Base-by-base conservation (phyloP, 2,329 filamentous ascomycete species). In the Beauveria sp. region DNA sequence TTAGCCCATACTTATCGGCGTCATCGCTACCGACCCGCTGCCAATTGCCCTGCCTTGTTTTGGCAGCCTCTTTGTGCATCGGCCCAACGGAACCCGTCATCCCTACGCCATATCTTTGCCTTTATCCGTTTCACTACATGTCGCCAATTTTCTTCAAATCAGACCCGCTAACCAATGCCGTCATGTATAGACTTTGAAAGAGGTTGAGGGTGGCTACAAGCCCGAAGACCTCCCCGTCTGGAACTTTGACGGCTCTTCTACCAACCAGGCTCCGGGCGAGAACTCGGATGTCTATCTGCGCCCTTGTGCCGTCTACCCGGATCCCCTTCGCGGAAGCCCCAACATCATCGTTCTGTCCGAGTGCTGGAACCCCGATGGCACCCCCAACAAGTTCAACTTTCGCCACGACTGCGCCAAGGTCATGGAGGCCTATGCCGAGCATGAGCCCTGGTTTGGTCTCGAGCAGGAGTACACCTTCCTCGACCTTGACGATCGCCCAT, bases 231-330 rank as follows among this genome's bases (percentile, higher is more conserved):
- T 84, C 55, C 80, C 81, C 60, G 77, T 79, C 66, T 82, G 79
- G 79, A 82, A 81, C 75, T 82, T 82, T 60, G 79, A 82, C 61
- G 93, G 93, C 72, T 96, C 91, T 62, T 96, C 92, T 16, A 97
- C 92, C 68, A 87, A 84, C 68, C 93, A 98, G 79, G 93, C 93
- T 54, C 91, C 91, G 46, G 92, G 93, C 71, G 90, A 96, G 77
- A 95, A 98, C 86, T 96, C 91, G 53, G 93, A 98, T 78, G 90
- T 97, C 81, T 97, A 96, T 85, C 90, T 98, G 69, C 89, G 91
- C 73, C 93, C 93, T 63, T 86, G 90, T 65, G 91, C 92, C 69
- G 86, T 93, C 79, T 97, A 86, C 85, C 89, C 91, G 69, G 92
- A 96, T 67, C 93, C 93, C 64, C 93, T 97, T 88, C 90, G 93